Base-by-base conservation (phyloP, 202 grass and related monocot genomes). In the Brachypodium distachyon region DNA sequence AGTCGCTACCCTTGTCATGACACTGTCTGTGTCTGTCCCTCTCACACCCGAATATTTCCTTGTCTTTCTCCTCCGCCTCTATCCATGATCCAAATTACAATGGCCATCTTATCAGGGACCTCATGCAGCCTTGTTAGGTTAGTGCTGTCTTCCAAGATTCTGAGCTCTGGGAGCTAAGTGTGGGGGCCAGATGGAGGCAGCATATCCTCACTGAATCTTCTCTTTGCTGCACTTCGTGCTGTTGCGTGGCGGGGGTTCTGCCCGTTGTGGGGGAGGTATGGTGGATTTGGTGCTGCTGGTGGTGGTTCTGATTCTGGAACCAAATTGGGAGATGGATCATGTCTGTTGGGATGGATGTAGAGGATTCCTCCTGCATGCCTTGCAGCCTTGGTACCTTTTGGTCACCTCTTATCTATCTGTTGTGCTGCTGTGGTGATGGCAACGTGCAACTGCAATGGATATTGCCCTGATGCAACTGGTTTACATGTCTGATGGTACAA, bases 1-100 rank as follows among this genome's bases (percentile, higher is more conserved):
- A n/a, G n/a, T n/a, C n/a, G n/a, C n/a, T n/a, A n/a, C 69, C 73
- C 56, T 83, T 90, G 76, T 92, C 83, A 68, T 83, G 82, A 57
- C 72, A 75, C 79, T 82, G 81, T 76, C 76, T 55, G 51, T 80
- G 72, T 74, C 77, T 87, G 78, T 85, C 84, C 53, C 84, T 84
- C 80, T 62, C 55, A 82, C 73, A 90, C 71, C 76, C 76, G 81
- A 84, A 84, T 88, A 80, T 84, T 71, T 76, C 39, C 43, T n/a
- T 81, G 63, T 81, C 77, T 77, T 25, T 46, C 41, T 18, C 71
- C 72, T 60, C 77, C 64, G n/a, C 50, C 57, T 77, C 71, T 64
- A 72, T 79, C 77, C 64, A 78, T 74, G 80, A 84, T 88, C 81
- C n/a, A n/a, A 64, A 55, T 22, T 70, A 38, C 26, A 81, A n/a